A percentile compares a stretch with the other conserved stretches of the same genome.
These are phyloP conservation scores for Aspergillus sclerotioniger DNA, from an alignment of 495 filamentous ascomycete species.

Conservation along the genomic window DNA sequence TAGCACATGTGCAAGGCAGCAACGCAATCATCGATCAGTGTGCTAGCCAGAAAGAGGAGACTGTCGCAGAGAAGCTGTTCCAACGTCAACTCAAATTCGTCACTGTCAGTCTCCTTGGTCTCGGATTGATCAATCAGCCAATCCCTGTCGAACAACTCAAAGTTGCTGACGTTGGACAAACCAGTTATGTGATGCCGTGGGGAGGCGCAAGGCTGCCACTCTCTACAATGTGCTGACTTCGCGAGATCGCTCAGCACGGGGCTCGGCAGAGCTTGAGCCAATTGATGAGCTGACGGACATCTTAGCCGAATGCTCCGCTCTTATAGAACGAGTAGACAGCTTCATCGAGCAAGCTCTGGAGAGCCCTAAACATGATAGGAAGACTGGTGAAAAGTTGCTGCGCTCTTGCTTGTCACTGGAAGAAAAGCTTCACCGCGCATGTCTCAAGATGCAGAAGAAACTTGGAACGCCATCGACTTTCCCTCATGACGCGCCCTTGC, in stretches of 20 bases:
- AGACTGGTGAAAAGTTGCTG: slow-evolving; percentile 14
- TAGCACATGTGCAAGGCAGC: slow-evolving; percentile 27
- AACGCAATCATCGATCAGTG: slow-evolving; percentile 21
- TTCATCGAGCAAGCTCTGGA: slow-evolving; percentile 6
- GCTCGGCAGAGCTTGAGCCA: slow-evolving; percentile 9
- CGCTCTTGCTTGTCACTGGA: slow-evolving; percentile 15
- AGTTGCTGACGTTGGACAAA: not conserved
- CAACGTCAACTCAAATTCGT: slow-evolving; percentile 28
- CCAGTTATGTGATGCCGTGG: slow-evolving; percentile 22
- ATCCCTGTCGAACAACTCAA: not conserved
- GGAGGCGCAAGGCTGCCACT: slow-evolving; percentile 19
- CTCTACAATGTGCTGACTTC: slow-evolving; percentile 12
- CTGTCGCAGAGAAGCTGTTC: slow-evolving; percentile 18
- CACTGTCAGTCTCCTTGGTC: slow-evolving; percentile 15
- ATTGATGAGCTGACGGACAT: slow-evolving; percentile 23
- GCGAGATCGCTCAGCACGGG: not conserved
- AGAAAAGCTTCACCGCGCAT: slow-evolving; percentile 16
- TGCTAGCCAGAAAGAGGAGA: slow-evolving; percentile 6
- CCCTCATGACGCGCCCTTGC: slow-evolving; percentile 3
- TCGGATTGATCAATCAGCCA: not conserved
- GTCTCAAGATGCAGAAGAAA: slow-evolving; percentile 20
- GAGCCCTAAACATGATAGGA: not conserved
- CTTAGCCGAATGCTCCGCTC: slow-evolving; percentile 18
- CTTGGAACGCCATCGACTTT: slow-evolving; percentile 13
- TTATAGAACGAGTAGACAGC: slow-evolving; percentile 22